These are phyloP conservation scores for Solanum lycopersicoides DNA, from an alignment of 257 asterid genomes.

Conservation along the genomic window DNA sequence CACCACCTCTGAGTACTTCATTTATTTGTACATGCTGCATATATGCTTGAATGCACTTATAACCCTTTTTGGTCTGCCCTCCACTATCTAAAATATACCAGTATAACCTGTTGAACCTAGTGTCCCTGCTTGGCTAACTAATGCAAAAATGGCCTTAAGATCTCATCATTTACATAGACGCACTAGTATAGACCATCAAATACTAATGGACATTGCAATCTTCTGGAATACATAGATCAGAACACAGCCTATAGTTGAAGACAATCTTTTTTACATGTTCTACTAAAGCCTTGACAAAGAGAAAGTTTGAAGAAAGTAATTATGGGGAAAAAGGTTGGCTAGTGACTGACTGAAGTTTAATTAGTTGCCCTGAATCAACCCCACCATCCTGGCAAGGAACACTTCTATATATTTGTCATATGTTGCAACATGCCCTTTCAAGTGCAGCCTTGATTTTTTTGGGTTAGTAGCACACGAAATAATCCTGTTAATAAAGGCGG, in stretches of 20 bases:
- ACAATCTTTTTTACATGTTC: background rate
- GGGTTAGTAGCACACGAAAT: background rate
- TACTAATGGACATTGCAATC: background rate
- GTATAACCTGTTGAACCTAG: background rate
- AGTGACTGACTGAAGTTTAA: background rate
- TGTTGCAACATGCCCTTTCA: background rate
- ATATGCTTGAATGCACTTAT: background rate
- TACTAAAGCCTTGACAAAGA: background rate
- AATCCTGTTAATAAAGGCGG: background rate
- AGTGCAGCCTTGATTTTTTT: background rate
- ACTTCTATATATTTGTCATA: background rate
- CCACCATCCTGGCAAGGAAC: background rate
- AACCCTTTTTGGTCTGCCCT: background rate
- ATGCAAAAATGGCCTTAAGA: background rate
- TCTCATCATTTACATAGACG: background rate
- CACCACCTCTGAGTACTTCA: background rate
- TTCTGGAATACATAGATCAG: background rate
- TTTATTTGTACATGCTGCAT: background rate
- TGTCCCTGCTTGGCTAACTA: background rate
- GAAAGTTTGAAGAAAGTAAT: background rate
- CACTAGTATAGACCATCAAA: background rate
- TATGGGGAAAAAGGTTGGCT: background rate
- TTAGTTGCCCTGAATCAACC: background rate
- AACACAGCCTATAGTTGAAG: background rate
- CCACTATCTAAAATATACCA: background rate